Conservation (phyloP, 2,329 filamentous ascomycete species). For the Aspergillaceae sp. region DNA sequence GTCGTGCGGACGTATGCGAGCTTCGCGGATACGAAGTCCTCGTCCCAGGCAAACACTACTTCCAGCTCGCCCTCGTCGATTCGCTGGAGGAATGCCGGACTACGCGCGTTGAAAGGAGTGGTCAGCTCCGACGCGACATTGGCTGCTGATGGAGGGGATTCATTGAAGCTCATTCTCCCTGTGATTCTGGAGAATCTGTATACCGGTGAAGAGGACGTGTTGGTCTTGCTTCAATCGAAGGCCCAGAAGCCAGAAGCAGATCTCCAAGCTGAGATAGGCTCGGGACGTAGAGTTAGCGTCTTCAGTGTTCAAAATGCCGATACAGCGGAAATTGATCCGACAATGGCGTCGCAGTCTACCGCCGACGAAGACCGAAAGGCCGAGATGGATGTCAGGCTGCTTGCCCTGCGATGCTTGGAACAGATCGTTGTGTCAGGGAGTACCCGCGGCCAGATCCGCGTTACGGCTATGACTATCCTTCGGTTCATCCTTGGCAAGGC, state of each 20-base stretch:
- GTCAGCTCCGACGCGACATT: conserved; percentile 74
- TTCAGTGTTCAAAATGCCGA: conserved; percentile 68
- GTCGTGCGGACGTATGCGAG: conserved; percentile 71
- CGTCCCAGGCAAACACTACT: conserved; percentile 39
- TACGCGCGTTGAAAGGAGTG: conserved; percentile 72
- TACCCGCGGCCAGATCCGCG: conserved; percentile 71
- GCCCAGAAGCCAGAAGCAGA: conserved; percentile 58
- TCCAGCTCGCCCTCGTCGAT: conserved; percentile 65
- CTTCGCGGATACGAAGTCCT: conserved; percentile 60
- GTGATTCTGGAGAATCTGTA: conserved; percentile 82
- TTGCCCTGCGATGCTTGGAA: conserved; percentile 79
- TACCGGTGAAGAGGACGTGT: conserved; percentile 52
- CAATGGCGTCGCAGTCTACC: conserved; percentile 62
- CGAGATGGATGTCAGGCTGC: conserved; percentile 76
- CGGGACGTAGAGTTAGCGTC: conserved; percentile 65
- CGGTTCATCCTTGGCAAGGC: conserved; percentile 58
- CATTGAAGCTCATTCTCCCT: conserved; percentile 70
- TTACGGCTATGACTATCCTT: conserved; percentile 64
- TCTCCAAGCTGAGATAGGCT: conserved; percentile 53
- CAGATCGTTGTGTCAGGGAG: conserved; percentile 70
- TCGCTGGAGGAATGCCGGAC: conserved; percentile 65
- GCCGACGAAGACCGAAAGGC: conserved; percentile 82
- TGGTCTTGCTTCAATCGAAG: conserved; percentile 60
- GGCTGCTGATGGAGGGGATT: conserved; percentile 63
- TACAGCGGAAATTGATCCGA: conserved; percentile 58